Conservation (phyloP, 2,329 filamentous ascomycete species). For the Cordyceps sp. region DNA sequence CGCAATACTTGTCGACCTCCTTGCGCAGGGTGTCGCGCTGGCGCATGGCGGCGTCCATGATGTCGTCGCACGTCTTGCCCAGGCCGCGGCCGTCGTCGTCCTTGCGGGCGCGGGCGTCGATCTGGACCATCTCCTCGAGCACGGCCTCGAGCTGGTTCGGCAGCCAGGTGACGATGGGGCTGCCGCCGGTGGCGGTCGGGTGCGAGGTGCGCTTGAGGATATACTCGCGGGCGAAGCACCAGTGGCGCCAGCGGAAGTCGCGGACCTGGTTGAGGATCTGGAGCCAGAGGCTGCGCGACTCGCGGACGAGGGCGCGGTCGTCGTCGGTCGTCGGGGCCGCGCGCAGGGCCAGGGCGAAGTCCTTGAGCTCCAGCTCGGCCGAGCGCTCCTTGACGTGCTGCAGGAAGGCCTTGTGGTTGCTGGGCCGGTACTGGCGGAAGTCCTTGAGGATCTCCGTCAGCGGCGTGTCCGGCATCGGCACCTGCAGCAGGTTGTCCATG, state of each 20-base stretch:
- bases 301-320: slow-evolving; percentile 26
- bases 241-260: slow-evolving; percentile 71
- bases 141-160: slow-evolving; percentile 68
- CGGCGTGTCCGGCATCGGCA: slow-evolving; percentile 77
- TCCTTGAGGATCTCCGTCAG: slow-evolving; percentile 77
- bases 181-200: slow-evolving; percentile 65
- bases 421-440: slow-evolving; percentile 78
- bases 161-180: slow-evolving; percentile 70
- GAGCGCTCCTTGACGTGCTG: slow-evolving; percentile 45
- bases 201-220: slow-evolving; percentile 64
- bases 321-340: slow-evolving; percentile 6
- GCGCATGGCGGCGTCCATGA: slow-evolving; percentile 49
- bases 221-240: slow-evolving; percentile 74
- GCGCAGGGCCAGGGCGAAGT: slow-evolving; percentile 32
- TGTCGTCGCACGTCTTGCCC: slow-evolving; percentile 30
- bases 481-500: slow-evolving; percentile 71
- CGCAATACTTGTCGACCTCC: slow-evolving; percentile 62
- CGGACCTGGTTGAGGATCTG: slow-evolving; percentile 57
- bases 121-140: slow-evolving; percentile 49
- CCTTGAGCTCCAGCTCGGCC: slow-evolving; percentile 33
- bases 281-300: slow-evolving; percentile 44
- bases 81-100: slow-evolving; percentile 23
- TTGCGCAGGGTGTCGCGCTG: slow-evolving; percentile 51
- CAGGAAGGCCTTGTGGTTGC: slow-evolving; percentile 76
- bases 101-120: slow-evolving; percentile 30